Conservation (phyloP, 78 protist genomes). For the Cavenderia fasciculata region DNA sequence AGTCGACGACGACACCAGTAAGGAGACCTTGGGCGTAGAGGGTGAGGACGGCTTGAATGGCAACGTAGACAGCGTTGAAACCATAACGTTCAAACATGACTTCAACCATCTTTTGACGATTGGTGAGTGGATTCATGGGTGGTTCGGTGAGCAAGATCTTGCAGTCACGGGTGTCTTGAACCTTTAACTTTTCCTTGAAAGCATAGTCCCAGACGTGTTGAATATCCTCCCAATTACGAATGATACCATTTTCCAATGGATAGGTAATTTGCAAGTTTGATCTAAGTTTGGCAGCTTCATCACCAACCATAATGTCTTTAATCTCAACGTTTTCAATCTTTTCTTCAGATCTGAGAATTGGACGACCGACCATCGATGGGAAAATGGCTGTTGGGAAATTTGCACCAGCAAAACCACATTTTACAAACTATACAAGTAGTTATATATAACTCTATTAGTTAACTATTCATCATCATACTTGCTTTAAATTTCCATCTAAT, state of each 20-base stretch:
- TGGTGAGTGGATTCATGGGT: slow-evolving; percentile 94
- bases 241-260: slow-evolving; percentile 98
- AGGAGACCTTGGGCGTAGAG: slow-evolving; percentile 97
- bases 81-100: slow-evolving; percentile 97
- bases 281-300: slow-evolving; percentile 92
- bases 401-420: slow-evolving; percentile 98
- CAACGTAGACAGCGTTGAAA: slow-evolving; percentile 90
- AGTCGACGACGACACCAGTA: slow-evolving; percentile 98
- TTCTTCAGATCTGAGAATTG: slow-evolving; percentile 95
- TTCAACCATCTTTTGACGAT: slow-evolving; percentile 87
- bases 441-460: too few species aligned
- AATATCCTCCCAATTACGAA: slow-evolving; percentile 94
- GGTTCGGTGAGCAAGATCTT: slow-evolving; percentile 98
- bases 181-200: slow-evolving; percentile 90
- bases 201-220: slow-evolving; percentile 95
- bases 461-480: neutral
- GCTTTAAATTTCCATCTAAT: neutral
- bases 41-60: slow-evolving; percentile 97
- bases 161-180: slow-evolving; percentile 89
- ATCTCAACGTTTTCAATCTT: slow-evolving; percentile 83
- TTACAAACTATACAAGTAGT: slow-evolving; percentile 93
- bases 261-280: slow-evolving; percentile 92
- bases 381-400: slow-evolving; percentile 97
- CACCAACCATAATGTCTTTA: slow-evolving; percentile 99
- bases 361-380: slow-evolving; percentile 99